Base-by-base conservation (phyloP, 139 green algal genomes). In the Klebsormidium nitens region DNA sequence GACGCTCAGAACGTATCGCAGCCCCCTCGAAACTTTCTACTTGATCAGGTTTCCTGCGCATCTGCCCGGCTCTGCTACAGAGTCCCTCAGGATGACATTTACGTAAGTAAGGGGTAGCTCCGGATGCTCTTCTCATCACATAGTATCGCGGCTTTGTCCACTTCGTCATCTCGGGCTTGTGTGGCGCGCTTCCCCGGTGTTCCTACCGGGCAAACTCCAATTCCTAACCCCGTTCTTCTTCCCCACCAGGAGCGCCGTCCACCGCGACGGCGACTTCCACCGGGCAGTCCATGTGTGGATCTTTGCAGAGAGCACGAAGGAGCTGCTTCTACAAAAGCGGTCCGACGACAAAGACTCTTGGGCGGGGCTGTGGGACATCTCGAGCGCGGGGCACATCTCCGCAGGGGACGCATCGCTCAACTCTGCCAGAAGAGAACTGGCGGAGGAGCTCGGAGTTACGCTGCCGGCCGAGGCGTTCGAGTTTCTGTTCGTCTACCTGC, bases 311-410 rank as follows among this genome's bases (percentile, higher is more conserved):
- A 36, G 1, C 38, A 59, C 65, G 29, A 34, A 32, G 46, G 26
- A 78, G 64, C 71, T 78, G 42, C 64, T 78, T 36, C 62, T 78
- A 44, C 71, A 78, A 56, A 38, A 66, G 62, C 49, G 71, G 64
- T 40, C 71, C 55, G 64, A 19, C 6, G n/a, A 74, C 58, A 78
- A 78, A 47, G 71, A 78, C 37, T 78, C 71, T 0, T 78, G 64
- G 63, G 19, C 36, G 14, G 23, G n/a, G 38, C 50, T 75, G 64
- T 78, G 71, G 71, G 71, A 78, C 37, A 65, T 76, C 0, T 78
- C 71, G 0, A 69, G 46, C 19, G 71, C 71, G 2, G 71, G 71
- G 44, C 71, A 78, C 40, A 67, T 78, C 35, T 58, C 65, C 48
- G 55, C 71, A 26, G 71, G 71, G 29, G 68, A 75, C 59, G 38